Evolutionary conservation across 179 eudicot genomes (phyloP).

Genomic region (Silene coronaria): DNA sequence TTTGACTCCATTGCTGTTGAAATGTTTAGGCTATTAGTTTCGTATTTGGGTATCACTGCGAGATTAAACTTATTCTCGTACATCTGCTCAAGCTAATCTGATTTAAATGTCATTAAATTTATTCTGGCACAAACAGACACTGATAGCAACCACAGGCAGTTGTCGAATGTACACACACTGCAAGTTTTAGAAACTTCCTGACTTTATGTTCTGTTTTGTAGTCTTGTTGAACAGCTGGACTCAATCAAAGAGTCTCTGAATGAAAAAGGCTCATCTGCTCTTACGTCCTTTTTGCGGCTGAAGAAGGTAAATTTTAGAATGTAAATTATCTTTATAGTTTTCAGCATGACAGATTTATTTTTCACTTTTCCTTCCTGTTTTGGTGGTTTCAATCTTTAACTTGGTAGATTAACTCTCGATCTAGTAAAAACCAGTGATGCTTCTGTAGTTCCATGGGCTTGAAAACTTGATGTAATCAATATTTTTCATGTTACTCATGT

Average conservation of each 20-base stretch:
- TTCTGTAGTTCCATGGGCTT: not conserved
- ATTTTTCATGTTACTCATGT: slow-evolving; percentile 17
- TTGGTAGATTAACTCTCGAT: not conserved
- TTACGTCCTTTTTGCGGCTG: slow-evolving; percentile 57
- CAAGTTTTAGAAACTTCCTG: slow-evolving; percentile 7
- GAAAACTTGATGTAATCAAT: slow-evolving; percentile 5
- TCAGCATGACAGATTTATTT: slow-evolving; percentile 2
- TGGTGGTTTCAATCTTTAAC: not conserved
- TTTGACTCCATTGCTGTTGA: not conserved
- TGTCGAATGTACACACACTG: not conserved
- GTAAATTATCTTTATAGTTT: not conserved
- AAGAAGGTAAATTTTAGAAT: slow-evolving; percentile 52
- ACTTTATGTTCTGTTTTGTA: slow-evolving; percentile 28
- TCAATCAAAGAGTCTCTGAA: slow-evolving; percentile 72
- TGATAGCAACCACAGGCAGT: not conserved
- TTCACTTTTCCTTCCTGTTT: not conserved
- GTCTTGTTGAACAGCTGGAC: slow-evolving; percentile 90
- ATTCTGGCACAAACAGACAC: slow-evolving; percentile 2
- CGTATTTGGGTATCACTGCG: not conserved
- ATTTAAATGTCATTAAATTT: not conserved
- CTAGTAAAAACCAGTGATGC: not conserved
- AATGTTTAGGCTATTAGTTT: not conserved
- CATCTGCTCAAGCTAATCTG: slow-evolving; percentile 2
- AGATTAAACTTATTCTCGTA: not conserved
- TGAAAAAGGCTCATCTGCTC: slow-evolving; percentile 44